Percentiles rank a stretch among this genome's conserved stretches.
Conservation (phyloP, 371 early-diverging fungal species). For the Mucor velutinosus region DNA sequence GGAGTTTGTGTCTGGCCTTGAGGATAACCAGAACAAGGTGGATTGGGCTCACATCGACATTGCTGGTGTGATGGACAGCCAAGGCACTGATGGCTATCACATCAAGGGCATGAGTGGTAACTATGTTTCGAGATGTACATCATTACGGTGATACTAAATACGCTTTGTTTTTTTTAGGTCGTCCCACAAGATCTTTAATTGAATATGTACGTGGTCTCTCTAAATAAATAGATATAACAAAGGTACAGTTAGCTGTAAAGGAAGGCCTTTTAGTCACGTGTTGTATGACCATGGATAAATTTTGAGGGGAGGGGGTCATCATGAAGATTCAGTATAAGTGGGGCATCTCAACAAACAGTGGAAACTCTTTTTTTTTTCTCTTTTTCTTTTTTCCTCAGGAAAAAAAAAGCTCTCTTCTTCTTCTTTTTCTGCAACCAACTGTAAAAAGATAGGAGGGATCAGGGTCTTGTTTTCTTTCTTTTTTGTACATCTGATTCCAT, state of each 20-base stretch:
- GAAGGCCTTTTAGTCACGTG: constrained; percentile 10
- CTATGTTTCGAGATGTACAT: not conserved
- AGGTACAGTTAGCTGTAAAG: not conserved
- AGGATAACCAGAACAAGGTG: constrained; percentile 7
- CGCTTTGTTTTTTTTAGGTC: constrained; percentile 35
- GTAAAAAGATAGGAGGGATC: not conserved
- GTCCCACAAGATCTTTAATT: constrained; percentile 72
- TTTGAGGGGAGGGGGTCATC: constrained; percentile 1
- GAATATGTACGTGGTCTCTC: constrained; percentile 38
- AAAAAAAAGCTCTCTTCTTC: not conserved
- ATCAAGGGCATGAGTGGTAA: constrained; percentile 90
- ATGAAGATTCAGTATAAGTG: not conserved
- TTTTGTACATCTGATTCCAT: not conserved
- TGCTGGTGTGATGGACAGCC: constrained; percentile 88
- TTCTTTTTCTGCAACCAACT: not conserved
- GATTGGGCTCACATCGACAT: constrained; percentile 90
- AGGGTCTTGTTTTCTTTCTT: not conserved
- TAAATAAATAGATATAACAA: not conserved
- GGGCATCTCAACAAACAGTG: not conserved
- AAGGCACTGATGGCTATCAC: constrained; percentile 61
- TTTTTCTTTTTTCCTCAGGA: not conserved
- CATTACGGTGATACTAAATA: not conserved
- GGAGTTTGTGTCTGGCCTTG: constrained; percentile 74
- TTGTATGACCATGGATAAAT: not conserved
- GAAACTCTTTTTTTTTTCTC: not conserved